Conservation (phyloP, 2,329 filamentous ascomycete species). For the Alternaria consortialis region DNA sequence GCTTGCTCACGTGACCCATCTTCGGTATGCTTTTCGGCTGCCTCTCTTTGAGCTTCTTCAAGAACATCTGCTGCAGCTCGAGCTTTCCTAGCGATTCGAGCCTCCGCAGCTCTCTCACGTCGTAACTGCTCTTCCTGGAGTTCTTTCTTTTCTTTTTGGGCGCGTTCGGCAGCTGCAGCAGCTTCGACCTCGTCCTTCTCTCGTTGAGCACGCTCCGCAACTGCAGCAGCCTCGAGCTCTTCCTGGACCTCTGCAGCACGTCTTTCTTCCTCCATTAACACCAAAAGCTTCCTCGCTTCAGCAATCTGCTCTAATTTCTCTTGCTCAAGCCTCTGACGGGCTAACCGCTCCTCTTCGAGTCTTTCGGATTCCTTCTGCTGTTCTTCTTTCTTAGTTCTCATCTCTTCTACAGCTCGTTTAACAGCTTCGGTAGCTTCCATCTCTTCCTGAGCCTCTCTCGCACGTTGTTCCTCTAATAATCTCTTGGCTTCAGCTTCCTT, state of each 20-base stretch:
- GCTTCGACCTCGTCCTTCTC: conserved; percentile 12
- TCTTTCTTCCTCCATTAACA: conserved; percentile 15
- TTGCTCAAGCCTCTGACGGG: conserved; percentile 15
- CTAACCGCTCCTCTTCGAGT: conserved; percentile 5
- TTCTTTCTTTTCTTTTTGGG: conserved; percentile 9
- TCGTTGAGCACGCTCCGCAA: conserved; percentile 13
- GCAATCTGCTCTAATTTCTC: conserved; percentile 17
- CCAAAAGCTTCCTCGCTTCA: conserved; percentile 16
- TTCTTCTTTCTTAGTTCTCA: neutral
- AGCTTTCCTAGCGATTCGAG: conserved; percentile 14
- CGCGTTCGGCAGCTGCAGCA: conserved; percentile 1
- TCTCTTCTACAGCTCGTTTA: conserved; percentile 1
- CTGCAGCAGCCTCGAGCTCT: conserved; percentile 11
- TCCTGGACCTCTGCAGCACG: conserved; percentile 9
- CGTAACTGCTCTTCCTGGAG: conserved; percentile 10
- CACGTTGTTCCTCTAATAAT: neutral
- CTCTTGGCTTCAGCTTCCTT: conserved; percentile 13
- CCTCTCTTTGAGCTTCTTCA: conserved; percentile 13
- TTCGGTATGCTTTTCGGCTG: conserved; percentile 10
- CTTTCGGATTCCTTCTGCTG: conserved; percentile 4
- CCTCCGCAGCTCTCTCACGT: conserved; percentile 13
- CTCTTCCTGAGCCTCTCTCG: conserved; percentile 8
- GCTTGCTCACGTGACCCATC: conserved; percentile 16
- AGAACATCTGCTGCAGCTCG: conserved; percentile 7
- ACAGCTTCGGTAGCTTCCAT: conserved; percentile 10